Percentiles rank a stretch among this genome's conserved stretches.
Evolutionary conservation across 2,329 filamentous ascomycete species (phyloP).

Genomic region (Fusarium multiceps): DNA sequence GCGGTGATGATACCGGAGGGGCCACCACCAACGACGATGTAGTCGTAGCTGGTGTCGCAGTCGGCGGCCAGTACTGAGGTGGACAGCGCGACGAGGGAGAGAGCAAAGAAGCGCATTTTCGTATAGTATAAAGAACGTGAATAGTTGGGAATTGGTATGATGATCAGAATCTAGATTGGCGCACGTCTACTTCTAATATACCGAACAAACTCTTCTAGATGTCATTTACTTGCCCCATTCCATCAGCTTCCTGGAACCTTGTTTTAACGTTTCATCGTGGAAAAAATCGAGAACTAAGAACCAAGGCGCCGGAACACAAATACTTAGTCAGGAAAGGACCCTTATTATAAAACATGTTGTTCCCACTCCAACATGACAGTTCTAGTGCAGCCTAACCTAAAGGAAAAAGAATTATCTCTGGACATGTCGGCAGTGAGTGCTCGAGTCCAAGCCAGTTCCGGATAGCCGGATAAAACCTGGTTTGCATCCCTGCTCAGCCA

Average conservation of each 20-base stretch:
- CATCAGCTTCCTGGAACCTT: neutral
- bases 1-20: constrained; percentile 43
- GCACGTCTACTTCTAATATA: neutral
- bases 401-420: neutral
- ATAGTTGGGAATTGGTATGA: neutral
- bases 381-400: neutral
- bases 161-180: neutral
- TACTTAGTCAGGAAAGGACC: neutral
- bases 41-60: constrained; percentile 33
- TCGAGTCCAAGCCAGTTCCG: neutral
- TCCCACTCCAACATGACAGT: neutral
- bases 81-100: constrained; percentile 1
- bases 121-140: neutral
- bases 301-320: neutral
- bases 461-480: neutral
- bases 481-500: neutral
- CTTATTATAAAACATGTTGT: neutral
- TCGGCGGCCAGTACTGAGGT: neutral
- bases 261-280: neutral
- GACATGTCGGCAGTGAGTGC: neutral
- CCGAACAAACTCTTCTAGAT: neutral
- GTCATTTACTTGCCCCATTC: neutral
- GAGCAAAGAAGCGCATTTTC: constrained; percentile 15
- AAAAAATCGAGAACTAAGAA: constrained; percentile 2
- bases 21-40: constrained; percentile 44